phyloP scores from a whole-genome alignment of 2,329 filamentous ascomycete species.

The Arthrinium puccinioides region DNA sequence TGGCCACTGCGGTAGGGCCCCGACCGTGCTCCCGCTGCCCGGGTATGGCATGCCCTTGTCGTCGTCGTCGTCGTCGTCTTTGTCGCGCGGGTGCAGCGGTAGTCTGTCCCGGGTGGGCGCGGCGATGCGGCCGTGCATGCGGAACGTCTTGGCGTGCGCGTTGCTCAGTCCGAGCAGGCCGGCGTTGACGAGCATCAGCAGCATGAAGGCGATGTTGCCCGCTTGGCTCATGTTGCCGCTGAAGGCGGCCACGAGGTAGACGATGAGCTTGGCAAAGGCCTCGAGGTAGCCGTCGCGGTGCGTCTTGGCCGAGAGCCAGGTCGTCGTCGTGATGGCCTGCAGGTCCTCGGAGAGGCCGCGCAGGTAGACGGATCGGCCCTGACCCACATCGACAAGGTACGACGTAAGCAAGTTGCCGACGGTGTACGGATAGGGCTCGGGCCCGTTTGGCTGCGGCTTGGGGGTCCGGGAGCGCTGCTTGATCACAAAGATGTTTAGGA shows the following conservation, averaged over 20 bases:
- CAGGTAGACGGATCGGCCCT: conserved; percentile 43
- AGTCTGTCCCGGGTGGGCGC: conserved; percentile 23
- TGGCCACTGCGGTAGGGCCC: not conserved
- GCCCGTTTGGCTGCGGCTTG: conserved; percentile 8
- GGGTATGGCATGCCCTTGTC: no score
- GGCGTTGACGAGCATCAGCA: conserved; percentile 43
- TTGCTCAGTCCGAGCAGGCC: conserved; percentile 49
- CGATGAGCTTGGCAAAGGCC: conserved; percentile 46
- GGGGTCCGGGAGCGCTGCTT: conserved; percentile 35
- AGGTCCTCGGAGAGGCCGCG: conserved; percentile 44
- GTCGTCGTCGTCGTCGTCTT: no score
- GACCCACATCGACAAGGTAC: conserved; percentile 44
- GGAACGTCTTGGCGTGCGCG: conserved; percentile 35
- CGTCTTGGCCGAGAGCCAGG: conserved; percentile 48
- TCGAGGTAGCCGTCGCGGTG: conserved; percentile 43
- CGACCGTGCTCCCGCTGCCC: not conserved
- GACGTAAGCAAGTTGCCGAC: conserved; percentile 26
- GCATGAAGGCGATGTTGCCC: conserved; percentile 43
- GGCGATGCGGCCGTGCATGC: conserved; percentile 43
- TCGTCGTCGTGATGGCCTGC: conserved; percentile 49
- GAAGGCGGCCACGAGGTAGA: conserved; percentile 49
- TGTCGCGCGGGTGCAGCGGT: conserved; percentile 5
- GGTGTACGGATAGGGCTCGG: conserved; percentile 7
- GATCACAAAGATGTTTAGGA: conserved; percentile 50
- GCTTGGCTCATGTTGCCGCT: conserved; percentile 47